phyloP scores from a whole-genome alignment of 176 grass and related monocot species.

The Juncus effusus region DNA sequence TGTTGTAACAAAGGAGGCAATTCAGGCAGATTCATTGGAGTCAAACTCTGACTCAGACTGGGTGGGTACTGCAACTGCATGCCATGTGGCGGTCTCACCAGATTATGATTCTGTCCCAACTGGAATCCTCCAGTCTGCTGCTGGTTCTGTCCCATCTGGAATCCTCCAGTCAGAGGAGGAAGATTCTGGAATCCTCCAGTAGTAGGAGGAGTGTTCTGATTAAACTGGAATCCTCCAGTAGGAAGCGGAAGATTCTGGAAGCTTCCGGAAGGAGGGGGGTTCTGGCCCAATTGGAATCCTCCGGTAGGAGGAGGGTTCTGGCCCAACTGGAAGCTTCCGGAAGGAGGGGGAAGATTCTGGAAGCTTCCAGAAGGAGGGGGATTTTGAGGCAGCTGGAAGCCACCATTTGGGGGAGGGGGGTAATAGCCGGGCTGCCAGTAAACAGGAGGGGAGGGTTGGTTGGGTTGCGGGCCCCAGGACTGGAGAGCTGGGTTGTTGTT shows the following conservation, averaged over 20 bases:
- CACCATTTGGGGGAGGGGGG: slow-evolving; percentile 46
- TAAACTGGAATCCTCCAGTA: too few species aligned
- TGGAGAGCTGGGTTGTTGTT: slow-evolving; percentile 38
- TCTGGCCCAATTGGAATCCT: neutral
- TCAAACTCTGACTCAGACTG: slow-evolving; percentile 41
- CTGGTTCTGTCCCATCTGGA: too few species aligned
- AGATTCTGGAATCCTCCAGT: too few species aligned
- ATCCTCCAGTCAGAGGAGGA: too few species aligned
- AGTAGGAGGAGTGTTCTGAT: too few species aligned
- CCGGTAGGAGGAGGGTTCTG: slow-evolving; percentile 29
- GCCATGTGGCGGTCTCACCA: neutral
- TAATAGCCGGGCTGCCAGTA: slow-evolving; percentile 73
- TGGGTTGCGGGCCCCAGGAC: slow-evolving; percentile 50
- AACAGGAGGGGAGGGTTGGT: slow-evolving; percentile 39
- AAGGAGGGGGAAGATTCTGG: slow-evolving; percentile 4
- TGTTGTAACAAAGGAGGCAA: slow-evolving; percentile 62
- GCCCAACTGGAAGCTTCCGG: slow-evolving; percentile 57
- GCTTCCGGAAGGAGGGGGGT: too few species aligned
- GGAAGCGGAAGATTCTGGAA: too few species aligned
- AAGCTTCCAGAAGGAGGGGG: too few species aligned
- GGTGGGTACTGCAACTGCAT: slow-evolving; percentile 54
- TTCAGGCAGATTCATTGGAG: slow-evolving; percentile 59
- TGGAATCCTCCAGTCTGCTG: too few species aligned
- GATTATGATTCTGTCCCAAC: too few species aligned
- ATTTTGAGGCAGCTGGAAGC: slow-evolving; percentile 17